These are phyloP conservation scores for Moesziomyces sp. DNA, from an alignment of 1,284 basidiomycete species.

Conservation along the genomic window DNA sequence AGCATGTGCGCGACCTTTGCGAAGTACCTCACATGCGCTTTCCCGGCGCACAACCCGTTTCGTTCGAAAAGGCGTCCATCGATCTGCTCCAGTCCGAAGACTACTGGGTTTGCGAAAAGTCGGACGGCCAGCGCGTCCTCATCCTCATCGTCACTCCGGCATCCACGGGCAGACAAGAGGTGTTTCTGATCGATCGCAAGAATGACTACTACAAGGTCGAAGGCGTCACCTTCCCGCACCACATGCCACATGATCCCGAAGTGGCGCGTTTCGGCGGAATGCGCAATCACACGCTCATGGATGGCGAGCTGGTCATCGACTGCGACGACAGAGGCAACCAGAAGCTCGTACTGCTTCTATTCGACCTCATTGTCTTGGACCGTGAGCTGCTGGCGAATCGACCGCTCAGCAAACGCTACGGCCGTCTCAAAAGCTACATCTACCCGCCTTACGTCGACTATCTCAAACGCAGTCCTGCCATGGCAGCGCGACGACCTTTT, in stretches of 20 bases:
- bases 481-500: slow-evolving; percentile 79
- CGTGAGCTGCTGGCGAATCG: slow-evolving; percentile 86
- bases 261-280: slow-evolving; percentile 53
- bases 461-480: slow-evolving; percentile 76
- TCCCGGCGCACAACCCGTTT: slow-evolving; percentile 62
- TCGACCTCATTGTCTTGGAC: slow-evolving; percentile 91
- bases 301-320: slow-evolving; percentile 95
- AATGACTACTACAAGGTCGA: slow-evolving; percentile 81
- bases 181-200: slow-evolving; percentile 84
- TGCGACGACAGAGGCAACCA: slow-evolving; percentile 72
- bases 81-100: slow-evolving; percentile 50
- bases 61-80: slow-evolving; percentile 53
- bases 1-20: slow-evolving; percentile 47
- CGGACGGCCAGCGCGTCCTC: slow-evolving; percentile 93
- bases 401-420: slow-evolving; percentile 86
- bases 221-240: slow-evolving; percentile 79
- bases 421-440: slow-evolving; percentile 84
- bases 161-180: slow-evolving; percentile 73
- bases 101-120: slow-evolving; percentile 99
- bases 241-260: slow-evolving; percentile 31
- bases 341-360: slow-evolving; percentile 83
- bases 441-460: slow-evolving; percentile 81
- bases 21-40: slow-evolving; percentile 44
- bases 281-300: slow-evolving; percentile 81
- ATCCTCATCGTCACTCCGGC: slow-evolving; percentile 78